Percentiles rank a stretch among this genome's conserved stretches.
Evolutionary conservation across 805 yeast genomes (phyloP).

Genomic region (Ogataea nakhonphanomensis): DNA sequence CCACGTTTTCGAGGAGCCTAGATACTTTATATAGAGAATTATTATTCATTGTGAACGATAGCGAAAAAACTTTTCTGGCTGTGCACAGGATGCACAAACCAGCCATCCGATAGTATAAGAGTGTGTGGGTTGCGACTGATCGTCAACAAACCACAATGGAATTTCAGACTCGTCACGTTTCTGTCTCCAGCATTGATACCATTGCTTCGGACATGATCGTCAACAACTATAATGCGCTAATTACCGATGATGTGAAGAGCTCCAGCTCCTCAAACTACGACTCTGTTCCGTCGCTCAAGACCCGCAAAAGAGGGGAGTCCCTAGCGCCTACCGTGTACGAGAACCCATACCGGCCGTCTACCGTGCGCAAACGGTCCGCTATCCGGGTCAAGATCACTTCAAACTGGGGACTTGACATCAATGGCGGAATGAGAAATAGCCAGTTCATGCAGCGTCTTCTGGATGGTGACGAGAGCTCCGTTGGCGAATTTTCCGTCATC

Average conservation of each 20-base stretch:
- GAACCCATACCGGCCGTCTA: conserved; percentile 2
- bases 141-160: conserved; percentile 1
- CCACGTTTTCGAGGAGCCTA: conserved; percentile 94
- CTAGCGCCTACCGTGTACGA: neutral
- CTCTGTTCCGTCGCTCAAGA: neutral
- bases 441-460: conserved; percentile 11
- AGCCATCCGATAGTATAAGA: conserved; percentile 8
- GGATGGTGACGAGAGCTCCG: conserved; percentile 6
- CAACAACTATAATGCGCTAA: conserved; percentile 5
- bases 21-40: conserved; percentile 51
- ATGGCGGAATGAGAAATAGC: conserved; percentile 11
- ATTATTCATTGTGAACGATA: neutral
- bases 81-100: conserved; percentile 4
- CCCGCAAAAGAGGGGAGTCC: neutral
- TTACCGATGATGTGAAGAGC: conserved; percentile 4
- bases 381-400: conserved; percentile 11
- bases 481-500: neutral
- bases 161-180: neutral
- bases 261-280: conserved; percentile 6
- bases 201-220: conserved; percentile 5
- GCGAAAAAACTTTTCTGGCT: conserved; percentile 4
- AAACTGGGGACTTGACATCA: conserved; percentile 12
- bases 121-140: neutral
- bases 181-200: conserved; percentile 8
- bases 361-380: neutral